Percentiles rank a stretch among this genome's conserved stretches.
These are phyloP conservation scores for Erysiphe pulchra DNA, from an alignment of 2,329 filamentous ascomycete genomes.

Conservation along the genomic window DNA sequence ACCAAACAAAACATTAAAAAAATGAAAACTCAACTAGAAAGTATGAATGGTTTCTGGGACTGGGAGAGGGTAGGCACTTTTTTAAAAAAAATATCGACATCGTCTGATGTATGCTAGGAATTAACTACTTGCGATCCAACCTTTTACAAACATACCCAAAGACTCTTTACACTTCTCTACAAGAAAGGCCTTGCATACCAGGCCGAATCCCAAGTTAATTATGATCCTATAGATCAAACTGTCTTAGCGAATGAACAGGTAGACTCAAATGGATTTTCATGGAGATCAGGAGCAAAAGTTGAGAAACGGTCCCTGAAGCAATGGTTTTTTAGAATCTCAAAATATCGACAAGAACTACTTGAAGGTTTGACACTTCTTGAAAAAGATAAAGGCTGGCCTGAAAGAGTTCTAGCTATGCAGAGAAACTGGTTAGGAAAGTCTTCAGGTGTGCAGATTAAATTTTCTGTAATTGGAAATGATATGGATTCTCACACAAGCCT, in stretches of 20 bases:
- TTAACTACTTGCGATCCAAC: slow-evolving; percentile 58
- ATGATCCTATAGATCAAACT: slow-evolving; percentile 70
- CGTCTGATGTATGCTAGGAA: slow-evolving; percentile 27
- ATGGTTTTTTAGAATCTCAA: slow-evolving; percentile 74
- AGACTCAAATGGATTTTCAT: slow-evolving; percentile 62
- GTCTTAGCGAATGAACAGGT: slow-evolving; percentile 86
- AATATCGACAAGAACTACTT: slow-evolving; percentile 47
- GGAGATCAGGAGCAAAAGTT: slow-evolving; percentile 67
- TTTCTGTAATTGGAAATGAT: slow-evolving; percentile 24
- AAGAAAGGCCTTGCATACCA: slow-evolving; percentile 58
- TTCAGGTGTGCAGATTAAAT: slow-evolving; percentile 44
- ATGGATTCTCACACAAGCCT: slow-evolving; percentile 16
- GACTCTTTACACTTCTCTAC: slow-evolving; percentile 55
- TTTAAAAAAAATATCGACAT: slow-evolving; percentile 1
- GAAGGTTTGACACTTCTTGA: slow-evolving; percentile 42
- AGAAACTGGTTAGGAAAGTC: slow-evolving; percentile 74
- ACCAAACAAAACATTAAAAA: slow-evolving; percentile 54
- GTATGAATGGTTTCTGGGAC: slow-evolving; percentile 63
- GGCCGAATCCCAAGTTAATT: slow-evolving; percentile 65
- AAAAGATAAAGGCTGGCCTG: slow-evolving; percentile 46
- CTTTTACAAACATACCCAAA: slow-evolving; percentile 79
- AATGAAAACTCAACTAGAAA: slow-evolving; percentile 60
- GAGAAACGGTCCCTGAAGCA: slow-evolving; percentile 59
- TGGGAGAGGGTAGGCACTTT: slow-evolving; percentile 44
- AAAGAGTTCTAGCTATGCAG: slow-evolving; percentile 61